These are phyloP conservation scores for Otatea glauca DNA, from an alignment of 176 grass and related monocot genomes.

Conservation along the genomic window DNA sequence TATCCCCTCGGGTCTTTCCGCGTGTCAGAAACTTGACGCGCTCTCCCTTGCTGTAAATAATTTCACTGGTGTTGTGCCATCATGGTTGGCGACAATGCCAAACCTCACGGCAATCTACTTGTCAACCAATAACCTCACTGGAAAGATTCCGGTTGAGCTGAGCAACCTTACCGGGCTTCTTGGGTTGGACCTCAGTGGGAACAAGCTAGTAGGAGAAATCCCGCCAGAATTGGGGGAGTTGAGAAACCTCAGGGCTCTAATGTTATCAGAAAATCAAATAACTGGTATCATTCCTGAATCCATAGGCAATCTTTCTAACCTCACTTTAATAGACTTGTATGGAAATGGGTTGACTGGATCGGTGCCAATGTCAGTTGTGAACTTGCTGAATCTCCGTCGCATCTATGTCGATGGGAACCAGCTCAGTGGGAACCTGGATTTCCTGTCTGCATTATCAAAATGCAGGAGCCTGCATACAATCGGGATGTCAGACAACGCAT, in stretches of 20 bases:
- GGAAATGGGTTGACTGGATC: conserved; percentile 40
- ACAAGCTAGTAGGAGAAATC: conserved; percentile 45
- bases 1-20: conserved; percentile 34
- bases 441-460: conserved; percentile 34
- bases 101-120: not conserved
- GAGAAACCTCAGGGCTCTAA: conserved; percentile 26
- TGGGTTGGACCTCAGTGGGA: conserved; percentile 44
- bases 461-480: conserved; percentile 32
- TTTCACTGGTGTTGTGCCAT: conserved; percentile 45
- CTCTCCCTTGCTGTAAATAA: conserved; percentile 18
- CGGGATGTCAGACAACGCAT: conserved; percentile 8
- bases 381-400: conserved; percentile 23
- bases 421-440: conserved; percentile 43
- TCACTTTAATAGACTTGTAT: not conserved
- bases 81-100: conserved; percentile 29
- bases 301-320: conserved; percentile 34
- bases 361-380: conserved; percentile 40
- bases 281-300: conserved; percentile 47
- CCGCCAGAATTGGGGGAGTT: conserved; percentile 29
- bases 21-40: not conserved
- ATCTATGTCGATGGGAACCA: conserved; percentile 23
- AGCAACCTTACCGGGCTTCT: conserved; percentile 35
- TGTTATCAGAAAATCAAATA: conserved; percentile 47
- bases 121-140: conserved; percentile 46
- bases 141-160: conserved; percentile 46